Percentiles rank a stretch among this genome's conserved stretches.
Conservation (phyloP, 805 yeast genomes). For the Sugiyamaella americana region DNA sequence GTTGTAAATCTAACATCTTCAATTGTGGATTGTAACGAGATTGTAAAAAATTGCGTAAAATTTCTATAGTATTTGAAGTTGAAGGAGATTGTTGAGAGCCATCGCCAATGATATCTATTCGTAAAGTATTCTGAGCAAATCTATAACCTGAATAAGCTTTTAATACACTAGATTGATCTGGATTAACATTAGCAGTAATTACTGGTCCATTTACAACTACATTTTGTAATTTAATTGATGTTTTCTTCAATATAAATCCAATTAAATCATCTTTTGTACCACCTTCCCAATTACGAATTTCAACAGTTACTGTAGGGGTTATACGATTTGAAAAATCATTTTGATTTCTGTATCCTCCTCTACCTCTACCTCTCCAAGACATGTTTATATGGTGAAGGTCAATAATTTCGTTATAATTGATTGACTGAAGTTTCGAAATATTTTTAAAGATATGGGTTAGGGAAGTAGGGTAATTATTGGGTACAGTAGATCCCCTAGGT, state of each 20-base stretch:
- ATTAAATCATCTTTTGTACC: slow-evolving; percentile 65
- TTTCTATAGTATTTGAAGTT: slow-evolving; percentile 45
- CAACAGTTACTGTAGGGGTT: slow-evolving; percentile 40
- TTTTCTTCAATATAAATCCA: slow-evolving; percentile 61
- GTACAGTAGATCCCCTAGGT: too few species aligned
- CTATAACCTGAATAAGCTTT: slow-evolving; percentile 65
- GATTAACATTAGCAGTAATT: slow-evolving; percentile 53
- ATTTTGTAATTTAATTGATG: slow-evolving; percentile 50
- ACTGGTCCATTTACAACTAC: slow-evolving; percentile 50
- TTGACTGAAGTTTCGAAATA: too few species aligned
- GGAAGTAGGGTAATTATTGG: too few species aligned
- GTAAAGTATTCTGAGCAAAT: slow-evolving; percentile 69
- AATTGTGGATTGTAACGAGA: slow-evolving; percentile 60
- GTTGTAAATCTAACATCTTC: slow-evolving; percentile 63
- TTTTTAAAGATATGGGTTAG: too few species aligned
- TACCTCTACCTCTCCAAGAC: not conserved
- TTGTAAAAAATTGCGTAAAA: slow-evolving; percentile 54
- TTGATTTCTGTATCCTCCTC: not conserved
- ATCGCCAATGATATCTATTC: slow-evolving; percentile 38
- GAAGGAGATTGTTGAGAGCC: slow-evolving; percentile 3
- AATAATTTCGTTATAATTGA: too few species aligned
- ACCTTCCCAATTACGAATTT: slow-evolving; percentile 76
- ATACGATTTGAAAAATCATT: too few species aligned
- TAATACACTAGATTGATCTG: slow-evolving; percentile 53
- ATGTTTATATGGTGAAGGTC: too few species aligned